Conservation (phyloP, 2,329 filamentous ascomycete genomes). For the Ophiocordyceps unilateralis region DNA sequence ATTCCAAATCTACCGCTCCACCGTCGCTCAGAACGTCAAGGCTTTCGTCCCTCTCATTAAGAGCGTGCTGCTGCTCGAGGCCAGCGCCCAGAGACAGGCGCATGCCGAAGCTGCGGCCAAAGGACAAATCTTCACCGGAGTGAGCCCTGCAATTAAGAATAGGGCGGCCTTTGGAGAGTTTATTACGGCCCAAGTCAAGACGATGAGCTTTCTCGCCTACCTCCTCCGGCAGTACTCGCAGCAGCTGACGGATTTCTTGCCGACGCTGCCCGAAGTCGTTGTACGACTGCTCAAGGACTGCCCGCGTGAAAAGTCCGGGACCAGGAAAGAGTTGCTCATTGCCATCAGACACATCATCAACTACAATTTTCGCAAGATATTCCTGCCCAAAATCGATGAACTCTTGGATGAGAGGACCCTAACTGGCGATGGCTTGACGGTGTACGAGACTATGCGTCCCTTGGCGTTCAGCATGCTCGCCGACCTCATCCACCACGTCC, state of each 20-base stretch:
- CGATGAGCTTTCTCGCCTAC: conserved; percentile 96
- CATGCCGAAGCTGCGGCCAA: conserved; percentile 69
- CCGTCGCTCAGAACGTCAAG: conserved; percentile 72
- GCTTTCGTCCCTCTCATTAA: conserved; percentile 90
- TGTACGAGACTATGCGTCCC: conserved; percentile 91
- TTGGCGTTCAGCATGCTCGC: conserved; percentile 97
- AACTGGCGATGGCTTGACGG: conserved; percentile 88
- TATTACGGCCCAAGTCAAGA: conserved; percentile 96
- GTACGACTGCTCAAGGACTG: conserved; percentile 87
- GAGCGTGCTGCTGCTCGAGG: conserved; percentile 71
- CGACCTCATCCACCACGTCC: conserved; percentile 91
- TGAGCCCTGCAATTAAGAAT: conserved; percentile 87
- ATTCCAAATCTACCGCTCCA: conserved; percentile 77
- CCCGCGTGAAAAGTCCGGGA: conserved; percentile 81
- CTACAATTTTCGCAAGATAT: conserved; percentile 94
- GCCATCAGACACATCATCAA: conserved; percentile 98
- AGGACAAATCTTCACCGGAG: conserved; percentile 75
- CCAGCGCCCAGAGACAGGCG: conserved; percentile 81
- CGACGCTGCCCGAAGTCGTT: conserved; percentile 71
- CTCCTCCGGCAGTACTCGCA: conserved; percentile 74
- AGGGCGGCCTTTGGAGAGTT: conserved; percentile 91
- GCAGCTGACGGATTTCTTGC: conserved; percentile 75
- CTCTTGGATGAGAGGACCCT: conserved; percentile 84
- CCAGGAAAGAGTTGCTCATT: conserved; percentile 86
- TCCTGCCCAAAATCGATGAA: conserved; percentile 86